Conservation (phyloP, 805 yeast species). For the Debaryomyces tyrocola region DNA sequence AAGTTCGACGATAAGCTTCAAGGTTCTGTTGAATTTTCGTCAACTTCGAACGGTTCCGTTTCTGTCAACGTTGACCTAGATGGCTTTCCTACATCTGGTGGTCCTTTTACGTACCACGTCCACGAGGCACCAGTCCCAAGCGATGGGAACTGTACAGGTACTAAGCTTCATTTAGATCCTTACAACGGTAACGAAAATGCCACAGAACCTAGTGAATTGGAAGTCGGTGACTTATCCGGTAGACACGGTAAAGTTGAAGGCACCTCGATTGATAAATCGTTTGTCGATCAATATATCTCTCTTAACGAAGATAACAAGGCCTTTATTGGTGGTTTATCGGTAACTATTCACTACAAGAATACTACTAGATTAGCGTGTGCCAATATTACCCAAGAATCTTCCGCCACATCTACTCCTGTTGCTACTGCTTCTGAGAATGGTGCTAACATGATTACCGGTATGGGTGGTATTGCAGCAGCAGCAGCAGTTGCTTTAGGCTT, state of each 20-base stretch:
- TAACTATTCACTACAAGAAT: conserved; percentile 35
- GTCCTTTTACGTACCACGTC: conserved; percentile 42
- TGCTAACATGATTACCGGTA: conserved; percentile 2
- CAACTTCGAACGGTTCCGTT: conserved; percentile 32
- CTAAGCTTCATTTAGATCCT: conserved; percentile 38
- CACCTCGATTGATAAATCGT: conserved; percentile 19
- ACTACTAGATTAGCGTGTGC: conserved; percentile 39
- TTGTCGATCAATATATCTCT: conserved; percentile 32
- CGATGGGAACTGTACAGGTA: conserved; percentile 38
- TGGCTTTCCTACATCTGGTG: conserved; percentile 34
- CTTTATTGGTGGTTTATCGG: conserved; percentile 33
- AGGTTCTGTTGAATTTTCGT: conserved; percentile 31
- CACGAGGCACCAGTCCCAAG: conserved; percentile 38
- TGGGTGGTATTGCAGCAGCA: conserved; percentile 6
- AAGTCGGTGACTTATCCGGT: conserved; percentile 42
- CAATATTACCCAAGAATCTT: conserved; percentile 25
- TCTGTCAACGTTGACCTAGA: conserved; percentile 29
- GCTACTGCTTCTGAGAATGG: conserved; percentile 1
- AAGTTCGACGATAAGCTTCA: conserved; percentile 21
- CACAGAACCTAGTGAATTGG: conserved; percentile 21
- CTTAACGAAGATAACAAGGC: conserved; percentile 28
- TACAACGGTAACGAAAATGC: conserved; percentile 30
- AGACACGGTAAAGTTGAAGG: conserved; percentile 37
- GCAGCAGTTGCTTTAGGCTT: conserved; percentile 10
- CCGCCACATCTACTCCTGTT: conserved; percentile 2